These are phyloP conservation scores for Fragaria ananassa DNA, from an alignment of 306 rosid species.

Conservation along the genomic window DNA sequence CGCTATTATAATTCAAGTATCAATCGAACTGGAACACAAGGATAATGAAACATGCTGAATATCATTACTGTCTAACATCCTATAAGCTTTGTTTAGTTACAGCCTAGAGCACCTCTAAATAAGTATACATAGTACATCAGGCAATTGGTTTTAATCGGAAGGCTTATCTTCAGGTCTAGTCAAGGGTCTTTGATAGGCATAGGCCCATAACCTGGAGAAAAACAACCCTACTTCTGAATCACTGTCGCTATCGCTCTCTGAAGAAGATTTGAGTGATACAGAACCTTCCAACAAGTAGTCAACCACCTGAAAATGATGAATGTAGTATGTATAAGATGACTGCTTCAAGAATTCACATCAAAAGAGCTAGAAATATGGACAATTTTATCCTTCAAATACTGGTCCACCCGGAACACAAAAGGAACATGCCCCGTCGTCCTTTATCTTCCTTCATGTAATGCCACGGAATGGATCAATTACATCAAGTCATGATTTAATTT, in stretches of 20 bases:
- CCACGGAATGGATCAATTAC: neutral
- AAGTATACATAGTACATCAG: neutral
- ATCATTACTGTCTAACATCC: neutral
- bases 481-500: neutral
- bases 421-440: neutral
- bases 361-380: neutral
- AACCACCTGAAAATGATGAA: slow-evolving; percentile 48
- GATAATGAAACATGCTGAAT: neutral
- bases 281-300: slow-evolving; percentile 56
- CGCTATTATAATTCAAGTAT: neutral
- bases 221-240: slow-evolving; percentile 54
- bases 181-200: slow-evolving; percentile 48
- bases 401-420: neutral
- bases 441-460: neutral
- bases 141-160: neutral
- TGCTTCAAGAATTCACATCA: neutral
- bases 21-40: neutral
- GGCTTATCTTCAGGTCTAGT: slow-evolving; percentile 13
- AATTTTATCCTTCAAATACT: neutral
- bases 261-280: slow-evolving; percentile 34
- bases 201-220: slow-evolving; percentile 61
- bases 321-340: neutral
- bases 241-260: slow-evolving; percentile 83
- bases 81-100: neutral
- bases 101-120: neutral